phyloP scores from a whole-genome alignment of 495 filamentous ascomycete genomes.

The Oidiodendron maius region DNA sequence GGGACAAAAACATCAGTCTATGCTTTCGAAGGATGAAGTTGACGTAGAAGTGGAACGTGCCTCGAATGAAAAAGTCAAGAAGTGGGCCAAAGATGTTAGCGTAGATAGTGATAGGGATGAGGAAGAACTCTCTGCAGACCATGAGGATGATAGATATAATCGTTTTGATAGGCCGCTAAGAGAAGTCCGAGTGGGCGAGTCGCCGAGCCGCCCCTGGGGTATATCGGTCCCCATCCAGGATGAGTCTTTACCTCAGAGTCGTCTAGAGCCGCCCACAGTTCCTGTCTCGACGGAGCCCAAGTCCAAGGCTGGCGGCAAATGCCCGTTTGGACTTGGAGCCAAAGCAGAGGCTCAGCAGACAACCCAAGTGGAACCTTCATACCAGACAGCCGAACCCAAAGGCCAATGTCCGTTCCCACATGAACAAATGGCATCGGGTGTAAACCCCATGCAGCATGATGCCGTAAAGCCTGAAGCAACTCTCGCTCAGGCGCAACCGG shows the following conservation, averaged over 20 bases:
- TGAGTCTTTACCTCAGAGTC: constrained; percentile 24
- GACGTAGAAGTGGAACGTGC: constrained; percentile 37
- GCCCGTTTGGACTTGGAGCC: constrained; percentile 43
- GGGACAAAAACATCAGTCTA: constrained; percentile 73
- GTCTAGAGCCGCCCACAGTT: constrained; percentile 35
- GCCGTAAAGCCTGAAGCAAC: not conserved
- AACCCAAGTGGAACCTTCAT: not conserved
- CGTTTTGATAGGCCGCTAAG: constrained; percentile 77
- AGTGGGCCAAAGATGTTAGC: constrained; percentile 72
- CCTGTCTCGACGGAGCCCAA: constrained; percentile 38
- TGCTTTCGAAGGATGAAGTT: constrained; percentile 51
- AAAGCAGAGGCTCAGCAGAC: constrained; percentile 6
- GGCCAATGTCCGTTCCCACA: constrained; percentile 6
- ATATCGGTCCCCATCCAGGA: constrained; percentile 59
- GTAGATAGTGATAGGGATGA: constrained; percentile 32
- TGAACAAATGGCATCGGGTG: not conserved
- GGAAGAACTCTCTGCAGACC: constrained; percentile 22
- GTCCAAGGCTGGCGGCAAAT: constrained; percentile 30
- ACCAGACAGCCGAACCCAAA: not conserved
- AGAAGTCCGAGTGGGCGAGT: constrained; percentile 82
- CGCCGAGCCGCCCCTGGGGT: constrained; percentile 85
- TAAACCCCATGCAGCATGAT: not conserved
- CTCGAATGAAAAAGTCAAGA: constrained; percentile 64
- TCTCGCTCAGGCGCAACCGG: constrained; percentile 7
- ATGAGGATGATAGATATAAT: constrained; percentile 42